These are phyloP conservation scores for Mucor irregularis DNA, from an alignment of 371 early-diverging fungal genomes.

Conservation along the genomic window DNA sequence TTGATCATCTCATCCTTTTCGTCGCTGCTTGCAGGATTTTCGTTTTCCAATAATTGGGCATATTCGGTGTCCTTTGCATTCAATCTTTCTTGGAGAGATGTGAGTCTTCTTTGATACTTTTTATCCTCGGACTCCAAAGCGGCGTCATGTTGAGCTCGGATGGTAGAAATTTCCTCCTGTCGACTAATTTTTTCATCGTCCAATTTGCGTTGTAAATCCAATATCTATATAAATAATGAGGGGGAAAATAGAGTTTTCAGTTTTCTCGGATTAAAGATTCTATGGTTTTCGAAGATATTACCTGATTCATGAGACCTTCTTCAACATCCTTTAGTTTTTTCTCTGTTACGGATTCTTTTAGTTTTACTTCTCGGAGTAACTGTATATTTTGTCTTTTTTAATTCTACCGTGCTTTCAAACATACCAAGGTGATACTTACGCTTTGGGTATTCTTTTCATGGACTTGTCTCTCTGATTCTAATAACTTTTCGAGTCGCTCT, in stretches of 20 bases:
- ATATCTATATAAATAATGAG: conserved; percentile 10
- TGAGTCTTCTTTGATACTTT: conserved; percentile 30
- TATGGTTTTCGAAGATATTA: conserved; percentile 8
- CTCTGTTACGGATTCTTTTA: conserved; percentile 29
- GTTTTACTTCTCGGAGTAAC: conserved; percentile 34
- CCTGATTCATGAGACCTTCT: conserved; percentile 17
- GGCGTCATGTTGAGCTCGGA: conserved; percentile 23
- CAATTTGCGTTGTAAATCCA: conserved; percentile 20
- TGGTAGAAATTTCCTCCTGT: conserved; percentile 18
- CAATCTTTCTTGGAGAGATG: conserved; percentile 30
- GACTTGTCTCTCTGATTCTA: conserved; percentile 22
- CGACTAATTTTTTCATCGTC: conserved; percentile 19
- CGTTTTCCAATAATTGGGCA: conserved; percentile 16
- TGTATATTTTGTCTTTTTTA: conserved; percentile 2
- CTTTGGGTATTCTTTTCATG: conserved; percentile 33
- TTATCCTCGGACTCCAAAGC: conserved; percentile 29
- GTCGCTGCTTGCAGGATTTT: conserved; percentile 1
- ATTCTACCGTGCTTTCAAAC: background rate
- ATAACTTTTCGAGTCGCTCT: conserved; percentile 25
- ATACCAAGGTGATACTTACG: conserved; percentile 11
- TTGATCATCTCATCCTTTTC: conserved; percentile 18
- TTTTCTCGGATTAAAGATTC: too few species aligned
- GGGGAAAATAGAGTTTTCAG: background rate
- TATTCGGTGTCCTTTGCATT: conserved; percentile 31
- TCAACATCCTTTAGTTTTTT: conserved; percentile 31